phyloP scores from a whole-genome alignment of 2,329 filamentous ascomycete species.

The Fusarium setosum region DNA sequence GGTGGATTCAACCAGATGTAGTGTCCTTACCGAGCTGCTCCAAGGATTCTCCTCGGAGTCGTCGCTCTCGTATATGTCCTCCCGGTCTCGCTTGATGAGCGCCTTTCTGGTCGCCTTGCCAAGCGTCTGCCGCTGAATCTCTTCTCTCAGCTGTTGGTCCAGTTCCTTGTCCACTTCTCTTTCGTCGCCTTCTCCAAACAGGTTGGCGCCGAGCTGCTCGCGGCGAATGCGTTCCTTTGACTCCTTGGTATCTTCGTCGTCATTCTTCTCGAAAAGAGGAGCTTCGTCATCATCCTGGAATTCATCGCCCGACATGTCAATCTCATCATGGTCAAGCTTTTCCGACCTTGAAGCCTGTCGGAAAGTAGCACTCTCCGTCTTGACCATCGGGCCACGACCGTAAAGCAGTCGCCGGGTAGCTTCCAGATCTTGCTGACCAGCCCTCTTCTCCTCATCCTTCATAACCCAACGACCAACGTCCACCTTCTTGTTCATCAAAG shows the following conservation, averaged over 20 bases:
- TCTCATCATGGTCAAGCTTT: conserved; percentile 76
- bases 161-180: conserved; percentile 79
- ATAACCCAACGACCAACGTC: conserved; percentile 85
- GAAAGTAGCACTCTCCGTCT: conserved; percentile 75
- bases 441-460: conserved; percentile 71
- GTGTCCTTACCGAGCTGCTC: conserved; percentile 50
- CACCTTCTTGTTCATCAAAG: conserved; percentile 81
- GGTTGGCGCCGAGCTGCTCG: conserved; percentile 87
- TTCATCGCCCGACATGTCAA: conserved; percentile 75
- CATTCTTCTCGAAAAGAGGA: conserved; percentile 77
- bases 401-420: conserved; percentile 65
- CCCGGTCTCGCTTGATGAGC: conserved; percentile 85
- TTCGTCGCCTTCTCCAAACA: conserved; percentile 79
- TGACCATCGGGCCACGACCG: conserved; percentile 68
- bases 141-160: conserved; percentile 75
- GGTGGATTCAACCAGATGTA: not conserved
- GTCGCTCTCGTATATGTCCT: conserved; percentile 86
- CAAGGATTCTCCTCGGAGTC: conserved; percentile 58
- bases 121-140: conserved; percentile 74
- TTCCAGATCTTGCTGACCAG: conserved; percentile 68
- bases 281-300: conserved; percentile 93
- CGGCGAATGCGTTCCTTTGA: conserved; percentile 79
- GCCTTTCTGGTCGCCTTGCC: conserved; percentile 85
- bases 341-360: conserved; percentile 70
- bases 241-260: conserved; percentile 83